Conservation (phyloP, 106 monocot genomes). For the Hemerocallis citrina region DNA sequence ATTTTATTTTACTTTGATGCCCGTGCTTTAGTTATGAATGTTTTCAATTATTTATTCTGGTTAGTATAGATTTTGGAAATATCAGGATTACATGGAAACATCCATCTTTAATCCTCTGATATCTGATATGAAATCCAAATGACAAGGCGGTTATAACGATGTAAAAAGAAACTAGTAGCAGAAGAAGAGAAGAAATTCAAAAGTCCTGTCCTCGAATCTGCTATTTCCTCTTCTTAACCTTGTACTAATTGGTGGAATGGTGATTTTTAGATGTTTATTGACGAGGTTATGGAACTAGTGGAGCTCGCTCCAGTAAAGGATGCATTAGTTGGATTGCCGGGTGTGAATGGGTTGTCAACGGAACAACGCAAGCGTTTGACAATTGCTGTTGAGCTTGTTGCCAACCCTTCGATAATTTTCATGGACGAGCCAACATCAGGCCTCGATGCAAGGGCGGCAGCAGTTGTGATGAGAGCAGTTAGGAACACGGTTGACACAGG, state of each 20-base stretch:
- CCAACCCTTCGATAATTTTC: conserved; percentile 21
- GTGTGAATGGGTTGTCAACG: conserved; percentile 13
- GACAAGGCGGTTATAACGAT: background rate
- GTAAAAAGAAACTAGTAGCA: no score
- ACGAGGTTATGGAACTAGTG: conserved; percentile 18
- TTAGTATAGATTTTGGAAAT: no score
- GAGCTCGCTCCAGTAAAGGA: conserved; percentile 6
- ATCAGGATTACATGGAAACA: background rate
- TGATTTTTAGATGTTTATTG: conserved; percentile 17
- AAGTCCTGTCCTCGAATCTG: no score
- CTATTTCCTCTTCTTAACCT: background rate
- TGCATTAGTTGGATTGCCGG: conserved; percentile 19
- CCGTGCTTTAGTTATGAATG: no score
- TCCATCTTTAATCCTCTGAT: background rate
- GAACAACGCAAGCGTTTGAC: conserved; percentile 21
- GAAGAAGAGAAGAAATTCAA: no score
- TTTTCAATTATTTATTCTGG: no score
- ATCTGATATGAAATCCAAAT: background rate
- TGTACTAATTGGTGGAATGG: background rate
- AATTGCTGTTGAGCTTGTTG: conserved; percentile 25
- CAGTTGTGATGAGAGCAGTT: conserved; percentile 17
- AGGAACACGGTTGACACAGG: conserved; percentile 17
- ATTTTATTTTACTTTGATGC: no score
- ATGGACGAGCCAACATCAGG: conserved; percentile 26
- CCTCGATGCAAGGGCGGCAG: conserved; percentile 21